These are phyloP conservation scores for Syzygium grande DNA, from an alignment of 345 rosid genomes.

Conservation along the genomic window DNA sequence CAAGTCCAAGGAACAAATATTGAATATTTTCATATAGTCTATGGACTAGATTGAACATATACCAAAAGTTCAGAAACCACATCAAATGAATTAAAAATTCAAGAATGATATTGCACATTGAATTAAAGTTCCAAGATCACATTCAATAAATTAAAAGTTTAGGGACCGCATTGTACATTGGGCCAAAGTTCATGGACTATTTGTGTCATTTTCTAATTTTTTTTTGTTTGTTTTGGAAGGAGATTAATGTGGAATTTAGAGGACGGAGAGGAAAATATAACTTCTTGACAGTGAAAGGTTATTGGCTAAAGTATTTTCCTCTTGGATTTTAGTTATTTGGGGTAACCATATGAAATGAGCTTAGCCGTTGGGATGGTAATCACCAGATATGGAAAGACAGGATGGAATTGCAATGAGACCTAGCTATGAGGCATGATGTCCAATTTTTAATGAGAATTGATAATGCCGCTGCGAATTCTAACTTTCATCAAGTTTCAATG, in stretches of 20 bases:
- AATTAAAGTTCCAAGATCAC: too few relatives aligned
- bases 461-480: neutral
- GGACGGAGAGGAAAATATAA: neutral
- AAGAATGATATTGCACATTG: too few relatives aligned
- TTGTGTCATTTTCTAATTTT: too few relatives aligned
- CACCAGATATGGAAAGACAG: neutral
- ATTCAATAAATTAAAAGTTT: too few relatives aligned
- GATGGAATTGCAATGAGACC: neutral
- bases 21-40: too few relatives aligned
- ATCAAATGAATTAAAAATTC: too few relatives aligned
- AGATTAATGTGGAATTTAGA: neutral
- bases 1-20: too few relatives aligned
- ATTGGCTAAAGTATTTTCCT: neutral
- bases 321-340: neutral
- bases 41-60: too few relatives aligned
- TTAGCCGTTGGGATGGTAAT: neutral
- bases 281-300: neutral
- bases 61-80: too few relatives aligned
- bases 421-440: neutral
- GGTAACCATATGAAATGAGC: neutral
- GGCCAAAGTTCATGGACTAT: too few relatives aligned
- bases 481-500: neutral
- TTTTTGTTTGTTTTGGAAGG: neutral
- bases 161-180: too few relatives aligned
- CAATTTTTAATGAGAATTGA: neutral